These are phyloP conservation scores for Penicillium thymicola DNA, from an alignment of 2,329 filamentous ascomycete species.

Conservation along the genomic window DNA sequence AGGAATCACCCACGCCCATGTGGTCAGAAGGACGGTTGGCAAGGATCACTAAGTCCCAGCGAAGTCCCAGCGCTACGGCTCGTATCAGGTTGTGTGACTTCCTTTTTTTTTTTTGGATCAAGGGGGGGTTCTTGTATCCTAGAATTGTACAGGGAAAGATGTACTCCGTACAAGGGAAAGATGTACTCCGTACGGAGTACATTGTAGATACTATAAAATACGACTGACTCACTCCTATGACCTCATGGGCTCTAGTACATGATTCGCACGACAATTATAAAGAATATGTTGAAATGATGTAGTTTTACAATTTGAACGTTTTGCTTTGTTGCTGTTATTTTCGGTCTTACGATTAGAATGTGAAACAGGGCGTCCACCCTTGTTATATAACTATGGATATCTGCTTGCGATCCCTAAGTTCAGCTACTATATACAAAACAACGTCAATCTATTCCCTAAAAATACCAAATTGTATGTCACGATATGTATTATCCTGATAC, in stretches of 20 bases:
- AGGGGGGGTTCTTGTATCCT: neutral
- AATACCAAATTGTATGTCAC: neutral
- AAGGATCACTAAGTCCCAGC: neutral
- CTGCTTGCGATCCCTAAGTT: neutral
- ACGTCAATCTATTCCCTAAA: neutral
- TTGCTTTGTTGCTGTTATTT: neutral
- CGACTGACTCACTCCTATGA: neutral
- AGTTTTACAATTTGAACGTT: neutral
- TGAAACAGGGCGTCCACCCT: neutral
- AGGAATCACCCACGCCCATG: conserved; percentile 10
- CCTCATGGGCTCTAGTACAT: neutral
- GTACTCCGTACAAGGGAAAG: too few species aligned
- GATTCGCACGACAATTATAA: neutral
- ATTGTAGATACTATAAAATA: too few species aligned
- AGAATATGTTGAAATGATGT: neutral
- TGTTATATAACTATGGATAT: too few species aligned
- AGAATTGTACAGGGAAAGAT: neutral
- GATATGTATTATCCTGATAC: too few species aligned
- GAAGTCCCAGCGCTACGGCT: conserved; percentile 3
- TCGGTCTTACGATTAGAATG: neutral
- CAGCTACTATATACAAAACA: neutral
- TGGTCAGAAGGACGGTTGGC: conserved; percentile 10
- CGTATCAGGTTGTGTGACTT: conserved; percentile 2
- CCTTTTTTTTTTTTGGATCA: neutral
- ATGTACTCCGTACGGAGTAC: neutral